Base-by-base conservation (phyloP, 495 filamentous ascomycete genomes). In the Thermothielavioides terrestris region DNA sequence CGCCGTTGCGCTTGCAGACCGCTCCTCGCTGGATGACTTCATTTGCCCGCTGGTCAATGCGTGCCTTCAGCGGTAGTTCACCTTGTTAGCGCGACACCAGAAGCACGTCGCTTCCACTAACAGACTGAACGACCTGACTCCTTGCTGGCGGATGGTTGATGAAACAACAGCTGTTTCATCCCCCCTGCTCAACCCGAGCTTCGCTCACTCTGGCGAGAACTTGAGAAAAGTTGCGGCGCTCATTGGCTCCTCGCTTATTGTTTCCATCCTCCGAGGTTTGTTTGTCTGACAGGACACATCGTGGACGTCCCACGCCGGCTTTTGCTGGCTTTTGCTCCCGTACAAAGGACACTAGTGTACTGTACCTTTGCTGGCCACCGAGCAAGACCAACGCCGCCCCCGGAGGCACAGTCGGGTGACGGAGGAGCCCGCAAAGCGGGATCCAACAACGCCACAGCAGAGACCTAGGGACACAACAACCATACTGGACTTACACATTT, bases 91-190 rank as follows among this genome's bases (percentile, higher is more conserved):
- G 10, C 6, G 15, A 15, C 5, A 6, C n/a, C 7, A 18, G 3
- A 9, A 35, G 6, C 34, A 6, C 14, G 17, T 20, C 17, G 36
- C 37, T 46, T 15, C 11, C 37, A 26, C 31, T 57, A 49, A 50
- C 50, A 49, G 20, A 21, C 31, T 30, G 1, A 34, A 41, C 51
- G 23, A 27, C 26, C n/a, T 46, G 14, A 21, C 49, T 20, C 47
- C 50, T 41, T 51, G 38, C n/a, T 22, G 42, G 23, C 36, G 40
- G 43, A 31, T 48, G 26, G 40, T 56, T 49, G 50, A 51, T 62
- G 59, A 62, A 62, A 62, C 59, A 50, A 42, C 31, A 36, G 31
- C 49, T 49, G 58, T 61, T 61, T 61, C 58, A 61, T 53, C 41
- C 41, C 31, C 55, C 34, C 40, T 18, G 35, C 26, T 22, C 40